These are phyloP conservation scores for Exsudoporus floridanus DNA, from an alignment of 1,284 basidiomycete genomes.

Conservation along the genomic window DNA sequence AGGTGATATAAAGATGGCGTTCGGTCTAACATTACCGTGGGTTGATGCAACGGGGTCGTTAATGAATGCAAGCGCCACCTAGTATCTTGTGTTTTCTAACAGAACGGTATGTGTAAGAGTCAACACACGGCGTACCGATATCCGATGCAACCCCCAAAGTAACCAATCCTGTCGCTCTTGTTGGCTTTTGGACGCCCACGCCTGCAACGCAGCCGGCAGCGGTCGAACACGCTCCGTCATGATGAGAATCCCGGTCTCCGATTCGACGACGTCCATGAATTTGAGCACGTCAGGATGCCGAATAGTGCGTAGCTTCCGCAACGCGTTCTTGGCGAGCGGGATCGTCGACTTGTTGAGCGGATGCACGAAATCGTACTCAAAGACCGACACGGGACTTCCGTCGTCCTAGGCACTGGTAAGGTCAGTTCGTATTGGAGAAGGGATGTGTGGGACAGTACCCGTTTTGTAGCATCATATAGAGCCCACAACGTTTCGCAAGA, in stretches of 20 bases:
- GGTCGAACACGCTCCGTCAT: slow-evolving; percentile 92
- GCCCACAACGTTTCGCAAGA: slow-evolving; percentile 82
- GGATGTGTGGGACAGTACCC: slow-evolving; percentile 49
- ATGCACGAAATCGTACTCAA: slow-evolving; percentile 81
- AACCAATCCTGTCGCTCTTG: slow-evolving; percentile 85
- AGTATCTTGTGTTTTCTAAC: slow-evolving; percentile 12
- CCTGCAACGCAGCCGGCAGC: slow-evolving; percentile 62
- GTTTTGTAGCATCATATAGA: slow-evolving; percentile 85
- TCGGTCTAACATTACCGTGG: slow-evolving; percentile 82
- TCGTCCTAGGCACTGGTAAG: slow-evolving; percentile 70
- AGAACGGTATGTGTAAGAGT: not conserved
- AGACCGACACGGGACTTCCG: slow-evolving; percentile 78
- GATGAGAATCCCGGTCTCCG: slow-evolving; percentile 85
- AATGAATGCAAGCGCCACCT: slow-evolving; percentile 90
- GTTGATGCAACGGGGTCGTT: slow-evolving; percentile 85
- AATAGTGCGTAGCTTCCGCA: slow-evolving; percentile 87
- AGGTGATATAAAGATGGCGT: slow-evolving; percentile 84
- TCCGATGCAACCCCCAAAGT: slow-evolving; percentile 89
- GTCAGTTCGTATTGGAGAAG: slow-evolving; percentile 18
- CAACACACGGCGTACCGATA: slow-evolving; percentile 59
- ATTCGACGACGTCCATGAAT: slow-evolving; percentile 91
- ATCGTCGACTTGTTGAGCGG: slow-evolving; percentile 57
- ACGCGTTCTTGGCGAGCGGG: slow-evolving; percentile 85
- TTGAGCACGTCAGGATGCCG: slow-evolving; percentile 96
- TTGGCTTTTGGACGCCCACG: slow-evolving; percentile 61